These are phyloP conservation scores for Cymbopogon citratus DNA, from an alignment of 176 grass and related monocot species.

Conservation along the genomic window DNA sequence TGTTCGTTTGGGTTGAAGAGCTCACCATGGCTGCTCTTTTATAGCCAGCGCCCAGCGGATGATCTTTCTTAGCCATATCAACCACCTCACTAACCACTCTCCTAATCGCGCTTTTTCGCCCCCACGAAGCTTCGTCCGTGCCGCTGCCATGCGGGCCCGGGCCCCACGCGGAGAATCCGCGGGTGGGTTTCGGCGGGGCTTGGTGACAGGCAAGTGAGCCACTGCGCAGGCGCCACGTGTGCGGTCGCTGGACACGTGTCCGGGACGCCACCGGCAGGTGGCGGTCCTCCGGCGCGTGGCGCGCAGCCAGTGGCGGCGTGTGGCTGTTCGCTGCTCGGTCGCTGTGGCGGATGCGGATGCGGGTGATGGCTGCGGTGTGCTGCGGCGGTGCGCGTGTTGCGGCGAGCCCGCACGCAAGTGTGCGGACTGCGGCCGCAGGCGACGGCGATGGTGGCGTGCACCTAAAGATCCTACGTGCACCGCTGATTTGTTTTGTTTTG, in stretches of 20 bases:
- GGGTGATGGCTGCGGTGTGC: neutral
- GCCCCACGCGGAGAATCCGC: neutral
- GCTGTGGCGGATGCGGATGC: neutral
- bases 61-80: neutral
- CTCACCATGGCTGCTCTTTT: constrained; percentile 4
- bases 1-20: constrained; percentile 4
- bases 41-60: neutral
- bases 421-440: neutral
- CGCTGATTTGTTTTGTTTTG: neutral
- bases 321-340: neutral
- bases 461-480: no score
- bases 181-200: no score
- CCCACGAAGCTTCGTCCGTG: neutral
- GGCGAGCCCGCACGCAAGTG: neutral
- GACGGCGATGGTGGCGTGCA: neutral
- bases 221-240: neutral
- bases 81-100: neutral
- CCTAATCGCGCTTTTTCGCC: neutral
- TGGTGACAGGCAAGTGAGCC: neutral
- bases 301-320: accelerated
- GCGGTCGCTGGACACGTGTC: accelerated
- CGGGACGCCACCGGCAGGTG: neutral
- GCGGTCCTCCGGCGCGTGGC: neutral
- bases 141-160: neutral
- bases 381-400: neutral